Evolutionary conservation across 306 rosid genomes (phyloP).

Genomic region (Vigna reflexopilosa): DNA sequence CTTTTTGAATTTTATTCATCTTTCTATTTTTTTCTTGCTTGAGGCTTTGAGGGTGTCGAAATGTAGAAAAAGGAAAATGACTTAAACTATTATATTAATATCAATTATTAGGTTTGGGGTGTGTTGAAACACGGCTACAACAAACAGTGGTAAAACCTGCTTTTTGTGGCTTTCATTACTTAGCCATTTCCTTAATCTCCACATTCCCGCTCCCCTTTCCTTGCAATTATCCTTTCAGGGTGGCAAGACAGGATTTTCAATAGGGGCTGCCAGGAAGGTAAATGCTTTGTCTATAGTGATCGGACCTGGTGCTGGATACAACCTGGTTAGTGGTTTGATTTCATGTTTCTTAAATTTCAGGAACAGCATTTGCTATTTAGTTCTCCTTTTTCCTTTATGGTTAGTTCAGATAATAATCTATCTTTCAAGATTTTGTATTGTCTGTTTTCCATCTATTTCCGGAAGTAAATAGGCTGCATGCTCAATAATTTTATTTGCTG

Average conservation of each 20-base stretch:
- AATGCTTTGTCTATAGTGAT: constrained; percentile 71
- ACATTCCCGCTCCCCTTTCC: constrained; percentile 28
- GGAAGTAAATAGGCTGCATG: neutral
- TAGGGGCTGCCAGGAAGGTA: constrained; percentile 77
- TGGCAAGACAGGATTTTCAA: constrained; percentile 78
- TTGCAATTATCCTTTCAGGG: constrained; percentile 57
- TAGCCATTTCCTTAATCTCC: constrained; percentile 38
- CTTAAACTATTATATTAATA: constrained; percentile 23
- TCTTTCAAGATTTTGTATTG: constrained; percentile 30
- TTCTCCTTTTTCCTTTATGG: constrained; percentile 2
- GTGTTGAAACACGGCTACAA: constrained; percentile 39
- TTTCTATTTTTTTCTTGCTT: constrained; percentile 1
- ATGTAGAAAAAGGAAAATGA: constrained; percentile 38
- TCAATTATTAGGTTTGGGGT: constrained; percentile 30
- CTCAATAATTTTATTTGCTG: constrained; percentile 21
- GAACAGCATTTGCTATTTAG: constrained; percentile 15
- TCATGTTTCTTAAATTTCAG: constrained; percentile 33
- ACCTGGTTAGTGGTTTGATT: constrained; percentile 66
- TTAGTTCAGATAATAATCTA: constrained; percentile 21
- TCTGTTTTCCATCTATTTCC: neutral
- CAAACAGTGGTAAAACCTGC: constrained; percentile 39
- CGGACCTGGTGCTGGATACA: constrained; percentile 98
- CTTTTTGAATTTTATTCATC: neutral
- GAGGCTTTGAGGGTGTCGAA: constrained; percentile 26
- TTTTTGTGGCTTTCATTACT: constrained; percentile 39